Conservation (phyloP, 495 filamentous ascomycete species). For the Parathielavia appendiculata region DNA sequence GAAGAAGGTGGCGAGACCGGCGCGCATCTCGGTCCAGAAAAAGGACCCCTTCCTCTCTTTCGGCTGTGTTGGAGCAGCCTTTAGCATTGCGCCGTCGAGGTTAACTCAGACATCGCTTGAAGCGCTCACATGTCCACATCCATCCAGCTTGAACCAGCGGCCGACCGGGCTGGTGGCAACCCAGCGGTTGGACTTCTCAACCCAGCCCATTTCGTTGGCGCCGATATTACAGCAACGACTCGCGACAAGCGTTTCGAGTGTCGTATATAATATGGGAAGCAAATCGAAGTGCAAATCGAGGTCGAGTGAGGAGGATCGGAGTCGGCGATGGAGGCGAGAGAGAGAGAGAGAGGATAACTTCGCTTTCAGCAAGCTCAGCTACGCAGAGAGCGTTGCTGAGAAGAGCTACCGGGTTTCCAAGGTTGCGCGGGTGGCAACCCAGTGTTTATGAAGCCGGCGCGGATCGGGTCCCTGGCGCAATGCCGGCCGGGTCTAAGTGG, state of each 20-base stretch:
- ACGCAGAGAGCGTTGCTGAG: slow-evolving; percentile 7
- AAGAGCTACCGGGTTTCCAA: not conserved
- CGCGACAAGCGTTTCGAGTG: not conserved
- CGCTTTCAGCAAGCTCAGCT: slow-evolving; percentile 2
- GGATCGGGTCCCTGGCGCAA: not conserved
- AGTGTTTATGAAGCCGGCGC: slow-evolving; percentile 1
- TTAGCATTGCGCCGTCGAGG: slow-evolving; percentile 40
- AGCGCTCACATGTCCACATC: slow-evolving; percentile 63
- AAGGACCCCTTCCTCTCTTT: slow-evolving; percentile 66
- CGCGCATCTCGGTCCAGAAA: slow-evolving; percentile 75
- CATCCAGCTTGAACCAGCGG: slow-evolving; percentile 67
- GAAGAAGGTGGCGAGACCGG: slow-evolving; percentile 76
- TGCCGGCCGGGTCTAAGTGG: not conserved
- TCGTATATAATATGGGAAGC: not conserved
- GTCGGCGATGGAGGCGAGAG: too few species aligned
- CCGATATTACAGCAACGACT: slow-evolving; percentile 2
- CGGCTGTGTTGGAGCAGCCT: slow-evolving; percentile 53
- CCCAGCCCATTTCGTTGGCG: slow-evolving; percentile 39
- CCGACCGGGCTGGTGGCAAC: slow-evolving; percentile 59
- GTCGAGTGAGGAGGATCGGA: too few species aligned
- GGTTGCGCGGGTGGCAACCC: slow-evolving; percentile 7
- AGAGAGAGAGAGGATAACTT: not conserved
- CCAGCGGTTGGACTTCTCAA: slow-evolving; percentile 48
- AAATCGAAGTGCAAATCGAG: too few species aligned
- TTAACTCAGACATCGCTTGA: slow-evolving; percentile 10